Evolutionary conservation across 345 rosid species (phyloP).

Genomic region (Balakata baccata): DNA sequence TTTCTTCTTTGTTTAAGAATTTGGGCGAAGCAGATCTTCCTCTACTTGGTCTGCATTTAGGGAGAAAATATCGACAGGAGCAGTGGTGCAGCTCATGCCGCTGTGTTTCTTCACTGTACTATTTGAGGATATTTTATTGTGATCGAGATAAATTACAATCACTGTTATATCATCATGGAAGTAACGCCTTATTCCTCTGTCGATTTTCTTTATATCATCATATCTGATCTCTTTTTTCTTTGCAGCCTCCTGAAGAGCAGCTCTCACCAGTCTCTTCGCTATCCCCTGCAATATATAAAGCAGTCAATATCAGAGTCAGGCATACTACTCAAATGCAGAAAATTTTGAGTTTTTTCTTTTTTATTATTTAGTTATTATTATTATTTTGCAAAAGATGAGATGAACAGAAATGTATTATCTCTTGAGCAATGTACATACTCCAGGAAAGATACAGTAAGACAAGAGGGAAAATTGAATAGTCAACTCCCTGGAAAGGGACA

Average conservation of each 20-base stretch:
- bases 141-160: conserved; percentile 46
- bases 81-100: conserved; percentile 44
- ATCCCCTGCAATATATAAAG: conserved; percentile 24
- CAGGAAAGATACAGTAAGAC: no score
- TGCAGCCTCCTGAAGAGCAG: conserved; percentile 33
- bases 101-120: conserved; percentile 23
- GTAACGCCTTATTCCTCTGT: conserved; percentile 26
- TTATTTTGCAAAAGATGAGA: no score
- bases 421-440: no score
- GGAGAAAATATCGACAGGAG: conserved; percentile 78
- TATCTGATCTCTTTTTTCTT: conserved; percentile 36
- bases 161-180: conserved; percentile 36
- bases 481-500: no score
- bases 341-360: no score
- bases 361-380: no score
- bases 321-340: not conserved
- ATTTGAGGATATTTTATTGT: conserved; percentile 32
- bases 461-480: no score
- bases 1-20: conserved; percentile 11
- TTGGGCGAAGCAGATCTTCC: conserved; percentile 28
- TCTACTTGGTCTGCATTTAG: conserved; percentile 47
- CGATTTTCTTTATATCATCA: conserved; percentile 26
- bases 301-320: not conserved
- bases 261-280: conserved; percentile 35
- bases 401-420: no score